Evolutionary conservation across 106 monocot species (phyloP), one percentile per base, ranked within the genome.

Genomic region (Allium sativum): DNA sequence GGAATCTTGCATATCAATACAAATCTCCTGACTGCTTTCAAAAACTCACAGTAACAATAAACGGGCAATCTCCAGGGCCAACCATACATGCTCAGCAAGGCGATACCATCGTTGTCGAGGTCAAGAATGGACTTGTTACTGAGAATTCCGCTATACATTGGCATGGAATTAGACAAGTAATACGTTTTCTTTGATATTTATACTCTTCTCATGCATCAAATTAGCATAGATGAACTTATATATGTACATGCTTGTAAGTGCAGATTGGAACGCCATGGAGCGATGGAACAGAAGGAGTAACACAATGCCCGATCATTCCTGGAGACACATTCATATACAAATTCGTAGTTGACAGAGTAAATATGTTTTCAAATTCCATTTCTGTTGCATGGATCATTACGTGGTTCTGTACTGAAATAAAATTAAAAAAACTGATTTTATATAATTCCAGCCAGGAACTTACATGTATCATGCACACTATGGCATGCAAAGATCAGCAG

Each of bases 391-490:
- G 56, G 16, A 45, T 14, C 7, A 47, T 8, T 10, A 0, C 0
- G 18, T 18, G 40, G 1, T 46, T 10, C 22, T 16, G 7, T 19
- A 31, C 31, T 31, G 5, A 31, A 31, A n/a, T 14, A n/a, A n/a
- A n/a, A n/a, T n/a, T n/a, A 8, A 8, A 40, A 6, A 16, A 8
- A 13, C 12, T 58, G 19, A 58, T 68, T 51, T 40, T n/a, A 8
- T n/a, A 9, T 51, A 7, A 17, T 47, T 14, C 10, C 74, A 93
- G 86, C 41, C 94, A 0, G 94, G 94, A 19, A 94, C 90, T 0
- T 94, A 86, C 52, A 50, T 94, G 19, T 94, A 94, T 65, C 94
- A 94, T 43, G 81, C 83, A 0, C 94, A 94, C 57, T 90, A 90
- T 42, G 90, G 81, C 9, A 90, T 94, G 90, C 94, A 94, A 61